phyloP scores from a whole-genome alignment of 176 grass and related monocot genomes.

The Aegilops longissima region DNA sequence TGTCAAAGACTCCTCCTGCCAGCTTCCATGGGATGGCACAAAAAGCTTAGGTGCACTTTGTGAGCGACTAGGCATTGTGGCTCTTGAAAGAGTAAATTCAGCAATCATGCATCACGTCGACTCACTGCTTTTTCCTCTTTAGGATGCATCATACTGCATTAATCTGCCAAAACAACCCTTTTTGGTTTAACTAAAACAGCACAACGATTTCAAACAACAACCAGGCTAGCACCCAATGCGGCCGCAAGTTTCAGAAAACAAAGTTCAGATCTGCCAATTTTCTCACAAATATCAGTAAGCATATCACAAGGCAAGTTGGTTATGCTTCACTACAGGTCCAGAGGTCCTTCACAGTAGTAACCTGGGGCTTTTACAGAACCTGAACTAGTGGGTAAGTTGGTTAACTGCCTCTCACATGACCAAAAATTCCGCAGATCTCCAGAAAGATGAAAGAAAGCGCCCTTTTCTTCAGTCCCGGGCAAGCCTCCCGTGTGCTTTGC shows the following conservation, averaged over 20 bases:
- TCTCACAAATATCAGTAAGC: too few relatives aligned
- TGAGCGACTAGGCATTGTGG: slow-evolving; percentile 29
- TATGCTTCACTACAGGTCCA: too few relatives aligned
- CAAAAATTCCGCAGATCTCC: slow-evolving; percentile 41
- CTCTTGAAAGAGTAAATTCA: slow-evolving; percentile 27
- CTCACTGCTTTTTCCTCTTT: slow-evolving; percentile 2
- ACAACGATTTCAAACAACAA: neutral
- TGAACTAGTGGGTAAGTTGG: neutral
- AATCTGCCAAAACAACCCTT: neutral
- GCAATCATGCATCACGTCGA: slow-evolving; percentile 26
- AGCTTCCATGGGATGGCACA: slow-evolving; percentile 38
- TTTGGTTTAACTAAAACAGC: neutral
- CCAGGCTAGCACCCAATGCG: neutral
- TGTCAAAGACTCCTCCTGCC: slow-evolving; percentile 17
- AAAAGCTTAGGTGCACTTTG: slow-evolving; percentile 35
- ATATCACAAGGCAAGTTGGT: too few relatives aligned
- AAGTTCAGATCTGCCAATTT: neutral
- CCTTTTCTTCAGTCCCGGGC: slow-evolving; percentile 49
- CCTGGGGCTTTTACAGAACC: neutral
- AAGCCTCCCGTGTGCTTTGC: slow-evolving; percentile 33
- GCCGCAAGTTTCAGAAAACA: neutral
- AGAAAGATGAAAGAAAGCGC: slow-evolving; percentile 25
- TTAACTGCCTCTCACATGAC: slow-evolving; percentile 43
- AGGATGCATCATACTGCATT: neutral
- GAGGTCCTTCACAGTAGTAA: neutral